Percentiles rank a stretch among this genome's conserved stretches.
These are phyloP conservation scores for Ceratocystis destructans DNA, from an alignment of 2,329 filamentous ascomycete genomes.

Conservation along the genomic window DNA sequence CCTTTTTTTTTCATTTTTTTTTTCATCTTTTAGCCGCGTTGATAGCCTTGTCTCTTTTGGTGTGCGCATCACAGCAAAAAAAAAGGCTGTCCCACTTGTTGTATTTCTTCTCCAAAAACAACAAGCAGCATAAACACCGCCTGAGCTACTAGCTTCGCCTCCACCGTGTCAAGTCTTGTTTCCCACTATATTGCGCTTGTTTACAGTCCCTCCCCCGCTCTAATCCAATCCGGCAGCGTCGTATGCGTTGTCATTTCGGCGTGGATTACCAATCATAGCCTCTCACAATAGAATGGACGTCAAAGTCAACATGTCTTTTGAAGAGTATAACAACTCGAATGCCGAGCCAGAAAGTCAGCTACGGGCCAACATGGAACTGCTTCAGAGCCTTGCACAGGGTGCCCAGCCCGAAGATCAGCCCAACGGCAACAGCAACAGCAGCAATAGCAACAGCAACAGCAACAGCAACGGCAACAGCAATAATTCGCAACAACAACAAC, in stretches of 20 bases:
- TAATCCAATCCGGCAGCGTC: background rate
- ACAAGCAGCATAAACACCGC: background rate
- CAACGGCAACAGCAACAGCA: background rate
- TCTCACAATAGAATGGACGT: background rate
- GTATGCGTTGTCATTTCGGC: background rate
- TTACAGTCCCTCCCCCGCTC: background rate
- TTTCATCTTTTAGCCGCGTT: background rate
- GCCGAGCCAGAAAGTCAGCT: slow-evolving; percentile 10
- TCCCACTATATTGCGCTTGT: background rate
- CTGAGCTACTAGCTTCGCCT: background rate
- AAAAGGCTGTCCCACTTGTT: background rate
- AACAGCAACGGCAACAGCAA: background rate
- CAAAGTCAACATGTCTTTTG: slow-evolving; percentile 14
- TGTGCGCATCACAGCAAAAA: slow-evolving; percentile 5
- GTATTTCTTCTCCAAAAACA: background rate
- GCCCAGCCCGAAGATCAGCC: slow-evolving; percentile 5
- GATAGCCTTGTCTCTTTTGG: slow-evolving; percentile 4
- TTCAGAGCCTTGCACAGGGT: slow-evolving; percentile 14
- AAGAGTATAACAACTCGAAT: slow-evolving; percentile 12
- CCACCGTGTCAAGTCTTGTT: background rate
- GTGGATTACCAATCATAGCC: background rate
- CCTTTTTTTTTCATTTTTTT: slow-evolving; percentile 2
- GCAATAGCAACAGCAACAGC: background rate
- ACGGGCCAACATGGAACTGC: slow-evolving; percentile 16
- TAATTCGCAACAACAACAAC: background rate